These are phyloP conservation scores for Russula dissimulans DNA, from an alignment of 768 basidiomycete species.

Conservation along the genomic window DNA sequence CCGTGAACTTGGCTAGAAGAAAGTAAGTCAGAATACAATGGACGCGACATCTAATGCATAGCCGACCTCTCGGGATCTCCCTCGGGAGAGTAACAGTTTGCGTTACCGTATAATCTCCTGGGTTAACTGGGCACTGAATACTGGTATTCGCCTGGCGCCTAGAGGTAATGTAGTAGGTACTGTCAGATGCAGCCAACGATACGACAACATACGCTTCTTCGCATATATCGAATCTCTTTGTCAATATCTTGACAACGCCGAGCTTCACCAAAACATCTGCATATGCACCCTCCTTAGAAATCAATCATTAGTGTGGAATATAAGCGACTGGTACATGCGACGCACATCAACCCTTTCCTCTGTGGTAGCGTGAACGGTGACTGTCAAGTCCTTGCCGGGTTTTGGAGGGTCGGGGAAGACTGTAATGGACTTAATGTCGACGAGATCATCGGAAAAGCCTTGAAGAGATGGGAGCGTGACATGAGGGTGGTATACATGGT, in stretches of 20 bases:
- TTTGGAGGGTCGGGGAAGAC: constrained; percentile 83
- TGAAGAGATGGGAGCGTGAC: constrained; percentile 15
- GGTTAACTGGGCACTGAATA: constrained; percentile 76
- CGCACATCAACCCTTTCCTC: constrained; percentile 55
- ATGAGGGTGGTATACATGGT: background rate
- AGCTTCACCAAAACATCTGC: constrained; percentile 88
- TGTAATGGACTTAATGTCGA: constrained; percentile 62
- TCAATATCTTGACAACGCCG: constrained; percentile 84
- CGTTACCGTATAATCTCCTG: constrained; percentile 58
- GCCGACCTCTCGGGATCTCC: constrained; percentile 77
- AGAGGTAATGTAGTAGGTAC: background rate
- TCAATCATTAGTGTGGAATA: background rate
- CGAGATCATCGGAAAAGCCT: constrained; percentile 38
- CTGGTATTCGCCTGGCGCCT: constrained; percentile 68
- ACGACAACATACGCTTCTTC: constrained; percentile 74
- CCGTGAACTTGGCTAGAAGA: constrained; percentile 68
- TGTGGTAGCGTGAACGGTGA: constrained; percentile 61
- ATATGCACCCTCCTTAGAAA: constrained; percentile 75
- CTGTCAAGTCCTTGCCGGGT: constrained; percentile 82
- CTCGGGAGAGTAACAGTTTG: constrained; percentile 84
- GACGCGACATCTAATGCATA: background rate
- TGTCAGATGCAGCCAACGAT: background rate
- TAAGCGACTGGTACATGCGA: background rate
- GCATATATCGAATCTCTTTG: constrained; percentile 81
- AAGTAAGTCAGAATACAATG: background rate